Conservation (phyloP, 345 rosid species). For the Citrus reticulata region DNA sequence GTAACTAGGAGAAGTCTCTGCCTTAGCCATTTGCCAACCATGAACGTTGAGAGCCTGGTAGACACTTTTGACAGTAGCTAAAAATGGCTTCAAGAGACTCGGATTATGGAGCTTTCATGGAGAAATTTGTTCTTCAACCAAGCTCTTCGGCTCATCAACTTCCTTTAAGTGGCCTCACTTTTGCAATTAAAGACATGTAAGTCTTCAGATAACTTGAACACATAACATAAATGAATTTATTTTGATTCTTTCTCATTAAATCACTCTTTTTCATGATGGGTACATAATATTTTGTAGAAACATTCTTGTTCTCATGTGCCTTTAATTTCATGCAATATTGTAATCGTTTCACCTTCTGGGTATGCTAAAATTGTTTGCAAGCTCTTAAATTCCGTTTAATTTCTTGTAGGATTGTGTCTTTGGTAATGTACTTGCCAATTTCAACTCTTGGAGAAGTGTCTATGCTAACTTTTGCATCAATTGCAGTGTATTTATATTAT, state of each 20-base stretch:
- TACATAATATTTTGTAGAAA: not conserved
- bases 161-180: constrained; percentile 62
- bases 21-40: not conserved
- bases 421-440: not conserved
- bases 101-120: constrained; percentile 81
- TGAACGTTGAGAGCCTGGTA: not conserved
- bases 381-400: not conserved
- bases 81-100: constrained; percentile 39
- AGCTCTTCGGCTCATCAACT: constrained; percentile 40
- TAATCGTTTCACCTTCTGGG: constrained; percentile 8
- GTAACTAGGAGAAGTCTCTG: not conserved
- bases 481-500: not conserved
- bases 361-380: not conserved
- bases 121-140: constrained; percentile 56
- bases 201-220: constrained; percentile 7
- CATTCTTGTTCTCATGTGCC: not conserved
- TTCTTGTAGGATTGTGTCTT: not conserved
- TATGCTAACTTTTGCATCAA: not conserved
- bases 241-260: not conserved
- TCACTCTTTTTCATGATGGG: not conserved
- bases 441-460: not conserved
- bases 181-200: constrained; percentile 92
- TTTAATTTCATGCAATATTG: not conserved
- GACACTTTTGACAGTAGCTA: not conserved
- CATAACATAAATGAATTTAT: not conserved